A percentile compares a stretch with the other conserved stretches of the same genome.
Evolutionary conservation across 2,329 filamentous ascomycete genomes (phyloP).

Genomic region (Fusarium paranaense): DNA sequence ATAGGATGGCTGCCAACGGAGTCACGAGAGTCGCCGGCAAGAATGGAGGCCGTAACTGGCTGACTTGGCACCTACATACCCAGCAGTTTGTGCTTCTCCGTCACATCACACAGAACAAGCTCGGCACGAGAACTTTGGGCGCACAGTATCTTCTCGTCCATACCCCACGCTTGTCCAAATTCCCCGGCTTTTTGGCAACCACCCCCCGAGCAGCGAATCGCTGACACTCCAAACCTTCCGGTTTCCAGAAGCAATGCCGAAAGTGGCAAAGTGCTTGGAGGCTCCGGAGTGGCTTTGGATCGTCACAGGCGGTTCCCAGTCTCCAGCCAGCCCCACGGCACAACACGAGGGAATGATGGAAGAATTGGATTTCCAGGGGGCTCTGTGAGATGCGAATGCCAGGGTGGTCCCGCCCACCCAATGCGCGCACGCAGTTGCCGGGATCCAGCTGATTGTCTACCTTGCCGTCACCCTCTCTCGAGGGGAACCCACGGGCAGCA

Average conservation of each 20-base stretch:
- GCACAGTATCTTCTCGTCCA: background rate
- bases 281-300: constrained; percentile 10
- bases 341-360: constrained; percentile 26
- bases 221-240: constrained; percentile 26
- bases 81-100: background rate
- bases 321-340: constrained; percentile 11
- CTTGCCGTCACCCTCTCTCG: background rate
- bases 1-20: constrained; percentile 22
- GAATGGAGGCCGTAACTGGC: constrained; percentile 19
- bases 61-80: background rate
- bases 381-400: constrained; percentile 21
- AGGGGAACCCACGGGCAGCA: background rate
- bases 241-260: constrained; percentile 30
- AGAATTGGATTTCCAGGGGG: constrained; percentile 19
- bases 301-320: background rate
- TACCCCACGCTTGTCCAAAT: constrained; percentile 2
- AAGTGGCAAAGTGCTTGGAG: constrained; percentile 27
- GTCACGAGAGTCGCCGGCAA: constrained; percentile 15
- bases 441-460: background rate
- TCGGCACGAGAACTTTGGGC: background rate
- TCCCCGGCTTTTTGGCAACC: constrained; percentile 11
- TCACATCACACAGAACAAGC: constrained; percentile 4
- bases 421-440: background rate
- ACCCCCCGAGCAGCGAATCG: constrained; percentile 9
- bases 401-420: constrained; percentile 3